Conservation (phyloP, 2,329 filamentous ascomycete genomes). For the Orbilia ellipsospora region DNA sequence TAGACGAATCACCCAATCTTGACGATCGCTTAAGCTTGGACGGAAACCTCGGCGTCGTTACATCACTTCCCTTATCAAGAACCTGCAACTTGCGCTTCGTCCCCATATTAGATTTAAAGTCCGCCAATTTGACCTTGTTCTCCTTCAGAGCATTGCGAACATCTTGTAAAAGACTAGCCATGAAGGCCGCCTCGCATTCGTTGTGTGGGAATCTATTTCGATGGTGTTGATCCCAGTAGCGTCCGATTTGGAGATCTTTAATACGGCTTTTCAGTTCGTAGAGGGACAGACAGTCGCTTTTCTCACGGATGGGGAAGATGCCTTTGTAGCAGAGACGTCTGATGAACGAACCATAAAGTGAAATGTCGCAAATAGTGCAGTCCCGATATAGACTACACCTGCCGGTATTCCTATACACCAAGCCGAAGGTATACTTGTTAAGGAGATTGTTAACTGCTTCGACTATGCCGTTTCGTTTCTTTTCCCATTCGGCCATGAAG, state of each 20-base stretch:
- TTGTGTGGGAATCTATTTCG: conserved; percentile 12
- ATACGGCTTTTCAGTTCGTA: conserved; percentile 33
- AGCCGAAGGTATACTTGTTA: conserved; percentile 43
- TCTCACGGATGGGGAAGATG: conserved; percentile 38
- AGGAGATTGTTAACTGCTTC: conserved; percentile 21
- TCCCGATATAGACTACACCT: conserved; percentile 4
- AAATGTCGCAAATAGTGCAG: conserved; percentile 48
- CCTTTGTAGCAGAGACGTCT: conserved; percentile 39
- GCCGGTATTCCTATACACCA: conserved; percentile 31
- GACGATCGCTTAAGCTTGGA: too few relatives aligned
- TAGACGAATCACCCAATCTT: too few relatives aligned
- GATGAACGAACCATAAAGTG: conserved; percentile 49
- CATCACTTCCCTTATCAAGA: conserved; percentile 22
- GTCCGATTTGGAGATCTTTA: conserved; percentile 33
- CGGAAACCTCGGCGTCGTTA: too few relatives aligned
- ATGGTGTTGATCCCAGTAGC: conserved; percentile 22
- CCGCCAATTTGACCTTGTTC: conserved; percentile 24
- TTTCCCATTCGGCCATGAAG: conserved; percentile 54
- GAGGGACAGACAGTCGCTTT: conserved; percentile 39
- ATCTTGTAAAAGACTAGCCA: neutral
- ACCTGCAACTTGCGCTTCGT: conserved; percentile 41
- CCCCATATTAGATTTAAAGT: conserved; percentile 20
- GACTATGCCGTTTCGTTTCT: conserved; percentile 28
- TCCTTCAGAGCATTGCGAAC: conserved; percentile 14
- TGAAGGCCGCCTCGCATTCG: conserved; percentile 10